Percentiles rank a stretch among this genome's conserved stretches.
phyloP scores from a whole-genome alignment of 1,284 basidiomycete species.

The Ustilago hordei region DNA sequence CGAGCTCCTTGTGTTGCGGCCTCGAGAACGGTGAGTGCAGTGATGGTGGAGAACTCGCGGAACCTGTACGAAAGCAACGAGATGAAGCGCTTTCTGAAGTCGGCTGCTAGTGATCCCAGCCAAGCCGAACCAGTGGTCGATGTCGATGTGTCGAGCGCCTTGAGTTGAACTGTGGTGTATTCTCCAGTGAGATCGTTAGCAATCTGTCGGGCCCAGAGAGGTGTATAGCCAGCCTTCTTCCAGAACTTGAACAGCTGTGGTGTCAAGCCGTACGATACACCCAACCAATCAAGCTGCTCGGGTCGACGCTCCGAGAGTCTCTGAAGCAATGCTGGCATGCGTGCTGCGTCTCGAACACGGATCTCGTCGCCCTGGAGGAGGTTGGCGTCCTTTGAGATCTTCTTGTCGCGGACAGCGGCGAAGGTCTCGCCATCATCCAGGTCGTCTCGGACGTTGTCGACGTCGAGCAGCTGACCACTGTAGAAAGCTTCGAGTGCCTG shows the following conservation, averaged over 20 bases:
- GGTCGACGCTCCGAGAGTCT: slow-evolving; percentile 90
- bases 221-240: slow-evolving; percentile 91
- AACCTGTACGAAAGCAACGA: slow-evolving; percentile 92
- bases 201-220: slow-evolving; percentile 92
- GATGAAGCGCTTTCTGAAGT: slow-evolving; percentile 93
- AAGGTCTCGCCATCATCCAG: slow-evolving; percentile 54
- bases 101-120: slow-evolving; percentile 89
- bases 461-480: slow-evolving; percentile 84
- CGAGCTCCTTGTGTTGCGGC: slow-evolving; percentile 78
- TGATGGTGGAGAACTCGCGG: slow-evolving; percentile 88
- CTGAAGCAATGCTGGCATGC: slow-evolving; percentile 93
- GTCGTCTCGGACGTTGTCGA: slow-evolving; percentile 70
- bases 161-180: slow-evolving; percentile 94
- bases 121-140: slow-evolving; percentile 76
- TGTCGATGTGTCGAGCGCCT: slow-evolving; percentile 66
- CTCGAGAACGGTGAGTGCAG: slow-evolving; percentile 87
- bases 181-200: slow-evolving; percentile 95
- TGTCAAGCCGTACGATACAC: slow-evolving; percentile 95
- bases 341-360: slow-evolving; percentile 78
- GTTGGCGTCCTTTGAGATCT: slow-evolving; percentile 43
- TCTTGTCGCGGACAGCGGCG: slow-evolving; percentile 72
- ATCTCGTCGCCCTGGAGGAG: slow-evolving; percentile 68
- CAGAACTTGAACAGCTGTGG: slow-evolving; percentile 92
- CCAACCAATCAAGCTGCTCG: slow-evolving; percentile 91
- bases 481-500: slow-evolving; percentile 90